Evolutionary conservation across 371 early-diverging fungal species (phyloP).

Genomic region (Mortierella sp.): DNA sequence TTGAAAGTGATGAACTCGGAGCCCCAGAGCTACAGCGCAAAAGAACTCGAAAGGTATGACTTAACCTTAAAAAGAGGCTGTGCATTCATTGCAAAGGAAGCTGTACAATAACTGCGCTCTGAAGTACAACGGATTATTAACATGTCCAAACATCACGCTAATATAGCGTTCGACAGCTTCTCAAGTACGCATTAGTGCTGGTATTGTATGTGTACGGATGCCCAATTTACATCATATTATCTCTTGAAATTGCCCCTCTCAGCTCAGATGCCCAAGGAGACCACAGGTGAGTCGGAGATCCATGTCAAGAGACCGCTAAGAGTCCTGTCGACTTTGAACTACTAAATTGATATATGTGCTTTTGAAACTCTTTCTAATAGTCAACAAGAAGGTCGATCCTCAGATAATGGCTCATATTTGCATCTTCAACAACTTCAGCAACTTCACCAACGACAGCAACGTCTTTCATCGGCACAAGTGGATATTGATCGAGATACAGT

Average conservation of each 20-base stretch:
- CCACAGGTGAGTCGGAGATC: constrained; percentile 8
- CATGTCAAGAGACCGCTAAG: not conserved
- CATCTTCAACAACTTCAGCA: constrained; percentile 15
- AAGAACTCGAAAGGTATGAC: constrained; percentile 32
- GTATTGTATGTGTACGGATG: constrained; percentile 47
- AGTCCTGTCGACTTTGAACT: not conserved
- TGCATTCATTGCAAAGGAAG: too few relatives aligned
- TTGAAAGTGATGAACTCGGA: constrained; percentile 7
- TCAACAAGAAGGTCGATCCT: constrained; percentile 12
- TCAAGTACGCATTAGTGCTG: constrained; percentile 44
- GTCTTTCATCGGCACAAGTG: constrained; percentile 7
- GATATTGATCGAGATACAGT: constrained; percentile 23
- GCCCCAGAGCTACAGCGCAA: not conserved
- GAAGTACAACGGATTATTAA: not conserved
- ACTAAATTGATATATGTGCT: not conserved
- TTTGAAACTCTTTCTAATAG: not conserved
- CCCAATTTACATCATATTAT: constrained; percentile 19
- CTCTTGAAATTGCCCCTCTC: constrained; percentile 25
- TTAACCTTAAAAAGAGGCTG: not conserved
- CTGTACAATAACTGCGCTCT: not conserved
- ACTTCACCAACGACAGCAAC: constrained; percentile 31
- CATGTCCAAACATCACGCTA: too few relatives aligned
- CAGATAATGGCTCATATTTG: not conserved
- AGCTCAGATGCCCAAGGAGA: not conserved
- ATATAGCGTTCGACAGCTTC: constrained; percentile 24